These are phyloP conservation scores for Chlamydomonas sp. DNA, from an alignment of 139 green algal species.

Conservation along the genomic window DNA sequence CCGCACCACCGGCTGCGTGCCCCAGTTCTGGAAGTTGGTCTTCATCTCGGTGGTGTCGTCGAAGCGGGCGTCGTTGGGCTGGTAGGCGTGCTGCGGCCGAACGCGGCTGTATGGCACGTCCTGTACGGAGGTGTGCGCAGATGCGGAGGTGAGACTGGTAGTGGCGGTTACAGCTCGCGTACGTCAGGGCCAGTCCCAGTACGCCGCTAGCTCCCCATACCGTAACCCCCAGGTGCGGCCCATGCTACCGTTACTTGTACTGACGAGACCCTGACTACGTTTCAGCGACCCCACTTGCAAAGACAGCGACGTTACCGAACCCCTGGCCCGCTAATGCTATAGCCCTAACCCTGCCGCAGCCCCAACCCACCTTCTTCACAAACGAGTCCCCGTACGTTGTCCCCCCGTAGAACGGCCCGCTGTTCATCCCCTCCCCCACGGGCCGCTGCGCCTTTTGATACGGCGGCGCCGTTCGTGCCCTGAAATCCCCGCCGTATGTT, in stretches of 20 bases:
- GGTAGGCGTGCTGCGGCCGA: background rate
- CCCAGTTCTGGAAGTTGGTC: slow-evolving; percentile 26
- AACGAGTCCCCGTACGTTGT: slow-evolving; percentile 24
- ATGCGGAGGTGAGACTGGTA: background rate
- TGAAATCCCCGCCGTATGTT: slow-evolving; percentile 33
- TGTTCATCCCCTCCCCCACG: background rate
- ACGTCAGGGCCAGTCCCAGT: too few relatives aligned
- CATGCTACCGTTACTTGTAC: too few relatives aligned
- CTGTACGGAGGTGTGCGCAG: background rate
- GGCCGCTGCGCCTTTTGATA: background rate
- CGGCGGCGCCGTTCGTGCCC: slow-evolving; percentile 16
- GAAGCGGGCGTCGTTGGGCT: slow-evolving; percentile 5
- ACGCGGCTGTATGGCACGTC: slow-evolving; percentile 34
- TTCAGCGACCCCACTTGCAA: background rate
- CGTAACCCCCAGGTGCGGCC: too few relatives aligned
- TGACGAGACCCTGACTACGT: too few relatives aligned
- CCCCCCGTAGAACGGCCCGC: slow-evolving; percentile 2
- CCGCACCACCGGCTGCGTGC: background rate
- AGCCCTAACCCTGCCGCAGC: background rate
- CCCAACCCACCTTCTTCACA: slow-evolving; percentile 10
- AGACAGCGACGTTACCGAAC: background rate
- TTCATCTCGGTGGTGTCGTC: slow-evolving; percentile 20
- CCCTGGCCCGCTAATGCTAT: background rate
- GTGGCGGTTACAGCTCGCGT: too few relatives aligned
- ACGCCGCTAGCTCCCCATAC: too few relatives aligned